Evolutionary conservation across 31 red algal genomes (phyloP), one percentile per base, ranked within the genome.

Genomic region (Endocladia muricata): DNA sequence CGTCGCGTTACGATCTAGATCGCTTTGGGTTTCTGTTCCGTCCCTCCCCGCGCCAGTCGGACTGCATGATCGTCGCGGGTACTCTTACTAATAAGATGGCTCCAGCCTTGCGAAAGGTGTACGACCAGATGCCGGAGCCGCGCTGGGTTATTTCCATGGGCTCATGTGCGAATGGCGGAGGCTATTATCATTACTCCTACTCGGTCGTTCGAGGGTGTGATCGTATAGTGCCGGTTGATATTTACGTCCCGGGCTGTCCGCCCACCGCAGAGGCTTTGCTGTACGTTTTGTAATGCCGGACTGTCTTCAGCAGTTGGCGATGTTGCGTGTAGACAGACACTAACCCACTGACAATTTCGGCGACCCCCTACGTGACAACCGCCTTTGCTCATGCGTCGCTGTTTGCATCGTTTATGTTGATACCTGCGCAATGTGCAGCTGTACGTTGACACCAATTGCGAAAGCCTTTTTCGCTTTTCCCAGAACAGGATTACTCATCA

Each of bases 111-210:
- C 71, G 96, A 22, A 98, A 94, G 52, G 96, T 98, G 25, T 98
- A 98, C 62, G 96, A 98, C 68, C 96, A 98, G 48, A 98, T 98
- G 96, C 88, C 96, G 28, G 85, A 98, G 37, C 96, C 96, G 60
- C 78, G 89, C 28, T 98, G 96, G 96, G 96, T 98, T 9, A 86
- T 98, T 54, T 92, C 86, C 49, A 98, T 98, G 96, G 96, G 96
- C 28, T 81, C 71, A 17, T 98, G 96, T 55, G 96, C 96, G 3
- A 98, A 98, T 77, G 96, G 96, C 2, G 96, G 96, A 5, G 96
- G 96, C n/a, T 92, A 92, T 47, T 98, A 98, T 43, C 96, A 98
- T 63, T 98, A 98, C 63, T 94, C 91, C n/a, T 98, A 98, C 74
- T 91, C 91, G 23, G 96, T 98, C 28, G 96, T 98, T 5, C 82